phyloP scores from a whole-genome alignment of 176 grass and related monocot genomes.

The Zoysia japonica region DNA sequence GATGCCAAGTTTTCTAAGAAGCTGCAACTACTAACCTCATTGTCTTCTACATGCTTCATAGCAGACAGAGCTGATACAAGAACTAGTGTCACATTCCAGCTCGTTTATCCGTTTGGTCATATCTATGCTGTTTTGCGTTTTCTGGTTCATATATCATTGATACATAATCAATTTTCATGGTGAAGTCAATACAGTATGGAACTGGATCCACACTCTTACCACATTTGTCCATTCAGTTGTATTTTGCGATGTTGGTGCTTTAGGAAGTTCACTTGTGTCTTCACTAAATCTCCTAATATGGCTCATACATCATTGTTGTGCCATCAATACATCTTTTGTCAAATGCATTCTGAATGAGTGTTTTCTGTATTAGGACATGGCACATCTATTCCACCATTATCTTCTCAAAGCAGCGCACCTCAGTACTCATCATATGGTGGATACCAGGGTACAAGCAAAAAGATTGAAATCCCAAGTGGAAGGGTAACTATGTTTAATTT shows the following conservation, averaged over 20 bases:
- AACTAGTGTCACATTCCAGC: too few relatives aligned
- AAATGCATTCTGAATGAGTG: not conserved
- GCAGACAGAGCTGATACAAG: not conserved
- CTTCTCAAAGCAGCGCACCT: conserved; percentile 66
- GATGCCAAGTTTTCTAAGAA: not conserved
- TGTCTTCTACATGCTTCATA: not conserved
- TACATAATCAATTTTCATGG: not conserved
- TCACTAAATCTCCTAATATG: not conserved
- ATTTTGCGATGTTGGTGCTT: not conserved
- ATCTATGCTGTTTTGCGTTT: too few relatives aligned
- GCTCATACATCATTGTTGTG: not conserved
- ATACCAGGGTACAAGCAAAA: conserved; percentile 74
- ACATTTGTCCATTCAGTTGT: not conserved
- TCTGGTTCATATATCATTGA: not conserved
- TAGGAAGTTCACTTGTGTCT: not conserved
- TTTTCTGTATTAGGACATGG: conserved; percentile 52
- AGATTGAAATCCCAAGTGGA: conserved; percentile 91
- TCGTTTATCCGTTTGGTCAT: too few relatives aligned
- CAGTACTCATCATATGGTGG: conserved; percentile 66
- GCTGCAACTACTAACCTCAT: not conserved
- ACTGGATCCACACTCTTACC: too few relatives aligned
- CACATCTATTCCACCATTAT: conserved; percentile 46
- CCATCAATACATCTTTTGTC: not conserved
- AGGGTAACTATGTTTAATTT: conserved; percentile 44
- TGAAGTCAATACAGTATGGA: not conserved